Conservation (phyloP, 208 protist genomes). For the Leishmania tarentolae region DNA sequence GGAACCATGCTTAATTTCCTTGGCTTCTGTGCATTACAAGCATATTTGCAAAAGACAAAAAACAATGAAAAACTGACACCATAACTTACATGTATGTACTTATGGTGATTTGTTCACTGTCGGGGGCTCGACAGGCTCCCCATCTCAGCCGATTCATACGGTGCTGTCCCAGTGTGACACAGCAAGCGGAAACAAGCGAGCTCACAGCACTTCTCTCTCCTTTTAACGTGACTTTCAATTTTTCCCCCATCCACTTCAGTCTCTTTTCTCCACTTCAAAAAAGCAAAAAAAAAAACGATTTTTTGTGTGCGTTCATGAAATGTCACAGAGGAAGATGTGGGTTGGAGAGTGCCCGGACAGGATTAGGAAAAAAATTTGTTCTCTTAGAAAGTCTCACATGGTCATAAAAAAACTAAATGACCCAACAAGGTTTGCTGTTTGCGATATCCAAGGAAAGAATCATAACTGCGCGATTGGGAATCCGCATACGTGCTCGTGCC, state of each 20-base stretch:
- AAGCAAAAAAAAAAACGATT: neutral
- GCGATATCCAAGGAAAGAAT: conserved; percentile 24
- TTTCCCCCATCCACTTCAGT: neutral
- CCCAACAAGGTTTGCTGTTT: conserved; percentile 47
- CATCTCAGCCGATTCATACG: neutral
- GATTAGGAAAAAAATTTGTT: conserved; percentile 10
- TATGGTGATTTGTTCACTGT: neutral
- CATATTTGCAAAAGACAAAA: neutral
- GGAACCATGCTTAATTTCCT: conserved; percentile 1
- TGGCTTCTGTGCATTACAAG: neutral
- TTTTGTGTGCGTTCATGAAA: neutral
- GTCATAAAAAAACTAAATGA: conserved; percentile 17
- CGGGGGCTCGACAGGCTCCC: neutral
- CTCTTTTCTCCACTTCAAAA: neutral
- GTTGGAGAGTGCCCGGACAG: conserved; percentile 16
- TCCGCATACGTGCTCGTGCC: conserved; percentile 67
- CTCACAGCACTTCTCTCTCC: neutral
- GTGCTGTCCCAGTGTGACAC: neutral
- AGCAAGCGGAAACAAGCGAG: neutral
- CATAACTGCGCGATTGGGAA: conserved; percentile 54
- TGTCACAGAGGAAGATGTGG: conserved; percentile 4
- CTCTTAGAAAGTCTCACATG: neutral
- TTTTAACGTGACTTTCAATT: neutral
- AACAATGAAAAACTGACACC: neutral
- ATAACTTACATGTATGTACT: neutral